Base-by-base conservation (phyloP, 2,329 filamentous ascomycete species). In the Hirsutella minnesotensis region DNA sequence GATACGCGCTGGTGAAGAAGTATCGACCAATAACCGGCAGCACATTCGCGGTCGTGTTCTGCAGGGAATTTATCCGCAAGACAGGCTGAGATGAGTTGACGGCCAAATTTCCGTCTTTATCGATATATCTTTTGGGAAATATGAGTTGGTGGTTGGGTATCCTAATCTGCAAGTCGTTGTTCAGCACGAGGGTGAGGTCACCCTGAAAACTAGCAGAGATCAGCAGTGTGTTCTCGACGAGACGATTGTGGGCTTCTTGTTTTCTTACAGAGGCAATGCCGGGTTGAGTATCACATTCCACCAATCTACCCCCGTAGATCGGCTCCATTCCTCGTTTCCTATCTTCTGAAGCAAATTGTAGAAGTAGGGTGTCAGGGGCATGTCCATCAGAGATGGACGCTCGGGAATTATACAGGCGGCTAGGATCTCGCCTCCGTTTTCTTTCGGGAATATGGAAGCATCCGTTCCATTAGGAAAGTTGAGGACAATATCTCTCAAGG, bases 401-500 rank as follows among this genome's bases (percentile, higher is more conserved):
- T 34, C 15, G 33, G 33, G 33, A 3, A 34, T 3, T 15, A 51
- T 21, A n/a, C 49, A 51, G 9, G 44, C 46, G 10, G 15, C 5
- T 2, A 51, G 10, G 10, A 29, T 15, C 1, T 18, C 41, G 1
- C 38, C 33, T 9, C 35, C 41, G 35, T 38, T 46, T 4, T 24
- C 33, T 7, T 35, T 34, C 4, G 38, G 18, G 15, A 49, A 48
- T 7, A 49, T 42, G 21, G 46, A 45, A n/a, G 24, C 4, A n/a
- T 47, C 43, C 20, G 38, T 48, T 5, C 46, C 47, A 38, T 48
- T 44, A 2, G 37, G 15, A 13, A 48, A 45, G 44, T 48, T 51
- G 0, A 51, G 37, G 1, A 44, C 33, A 2, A 51, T 45, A 16
- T 48, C 44, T 2, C 22, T 27, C 27, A 51, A 48, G 8, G 20